phyloP scores from a whole-genome alignment of 495 filamentous ascomycete species.

The Beverwykella pulmonaria region DNA sequence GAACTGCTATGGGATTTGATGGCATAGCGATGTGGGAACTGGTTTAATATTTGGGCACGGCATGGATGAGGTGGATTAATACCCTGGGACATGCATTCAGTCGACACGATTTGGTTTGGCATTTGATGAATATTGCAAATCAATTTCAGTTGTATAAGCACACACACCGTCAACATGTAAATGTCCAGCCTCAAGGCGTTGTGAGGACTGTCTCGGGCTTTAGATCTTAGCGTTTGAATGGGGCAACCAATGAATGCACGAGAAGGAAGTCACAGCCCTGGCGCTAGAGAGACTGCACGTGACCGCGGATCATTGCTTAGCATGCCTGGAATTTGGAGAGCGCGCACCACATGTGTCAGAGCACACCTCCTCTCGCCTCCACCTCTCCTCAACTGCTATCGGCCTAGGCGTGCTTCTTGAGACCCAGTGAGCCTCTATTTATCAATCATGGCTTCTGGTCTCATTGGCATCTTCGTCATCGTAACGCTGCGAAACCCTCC shows the following conservation, averaged over 20 bases:
- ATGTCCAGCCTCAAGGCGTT: no score
- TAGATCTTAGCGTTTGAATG: not conserved
- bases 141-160: not conserved
- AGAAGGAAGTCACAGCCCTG: no score
- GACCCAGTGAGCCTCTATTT: conserved; percentile 1
- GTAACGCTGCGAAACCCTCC: conserved; percentile 72
- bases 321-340: not conserved
- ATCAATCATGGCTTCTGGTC: conserved; percentile 61
- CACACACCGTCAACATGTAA: not conserved
- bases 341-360: not conserved
- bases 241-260: not conserved
- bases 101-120: not conserved
- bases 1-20: conserved; percentile 62
- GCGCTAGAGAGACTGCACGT: no score
- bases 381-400: not conserved
- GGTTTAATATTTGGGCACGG: conserved; percentile 47
- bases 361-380: not conserved
- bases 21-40: conserved; percentile 73
- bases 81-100: not conserved
- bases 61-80: conserved; percentile 17
- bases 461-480: conserved; percentile 77
- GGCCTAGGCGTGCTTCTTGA: not conserved
- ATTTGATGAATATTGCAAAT: not conserved
- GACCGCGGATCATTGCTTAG: not conserved
- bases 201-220: not conserved